Percentiles rank a stretch among this genome's conserved stretches.
Evolutionary conservation across 768 basidiomycete genomes (phyloP).

Genomic region (Agrocybe chaxingu): DNA sequence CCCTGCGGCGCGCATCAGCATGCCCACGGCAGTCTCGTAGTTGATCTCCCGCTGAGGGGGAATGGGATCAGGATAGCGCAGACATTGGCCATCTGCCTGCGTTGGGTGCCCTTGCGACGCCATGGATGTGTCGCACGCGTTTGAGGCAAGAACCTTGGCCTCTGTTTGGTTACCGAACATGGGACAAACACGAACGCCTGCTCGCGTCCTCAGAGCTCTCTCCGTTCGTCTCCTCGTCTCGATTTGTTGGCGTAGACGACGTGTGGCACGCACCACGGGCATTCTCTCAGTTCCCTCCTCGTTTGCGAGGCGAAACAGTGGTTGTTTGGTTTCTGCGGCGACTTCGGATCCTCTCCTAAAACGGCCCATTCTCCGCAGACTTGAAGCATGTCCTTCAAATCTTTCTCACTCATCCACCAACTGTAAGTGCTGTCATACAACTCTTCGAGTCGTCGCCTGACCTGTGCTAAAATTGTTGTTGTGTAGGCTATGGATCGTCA

Average conservation of each 20-base stretch:
- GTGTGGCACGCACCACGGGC: too few relatives aligned
- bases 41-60: slow-evolving; percentile 52
- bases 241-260: too few relatives aligned
- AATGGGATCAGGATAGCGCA: slow-evolving; percentile 68
- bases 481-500: slow-evolving; percentile 1
- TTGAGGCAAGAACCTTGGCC: not conserved
- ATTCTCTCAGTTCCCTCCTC: not conserved
- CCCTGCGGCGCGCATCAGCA: slow-evolving; percentile 59
- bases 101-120: slow-evolving; percentile 30
- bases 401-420: too few relatives aligned
- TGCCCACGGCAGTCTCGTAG: slow-evolving; percentile 53
- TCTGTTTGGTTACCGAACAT: slow-evolving; percentile 8
- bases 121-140: slow-evolving; percentile 5
- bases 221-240: too few relatives aligned
- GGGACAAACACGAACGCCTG: slow-evolving; percentile 3
- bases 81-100: slow-evolving; percentile 60
- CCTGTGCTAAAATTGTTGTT: not conserved
- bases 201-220: not conserved
- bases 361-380: too few relatives aligned
- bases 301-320: not conserved
- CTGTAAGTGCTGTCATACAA: not conserved
- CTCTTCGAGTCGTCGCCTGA: not conserved
- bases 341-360: slow-evolving; percentile 6
- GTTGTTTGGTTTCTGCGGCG: slow-evolving; percentile 14
- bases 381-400: too few relatives aligned